These are phyloP conservation scores for Rhodotorula sp. DNA, from an alignment of 1,284 basidiomycete genomes.

Conservation along the genomic window DNA sequence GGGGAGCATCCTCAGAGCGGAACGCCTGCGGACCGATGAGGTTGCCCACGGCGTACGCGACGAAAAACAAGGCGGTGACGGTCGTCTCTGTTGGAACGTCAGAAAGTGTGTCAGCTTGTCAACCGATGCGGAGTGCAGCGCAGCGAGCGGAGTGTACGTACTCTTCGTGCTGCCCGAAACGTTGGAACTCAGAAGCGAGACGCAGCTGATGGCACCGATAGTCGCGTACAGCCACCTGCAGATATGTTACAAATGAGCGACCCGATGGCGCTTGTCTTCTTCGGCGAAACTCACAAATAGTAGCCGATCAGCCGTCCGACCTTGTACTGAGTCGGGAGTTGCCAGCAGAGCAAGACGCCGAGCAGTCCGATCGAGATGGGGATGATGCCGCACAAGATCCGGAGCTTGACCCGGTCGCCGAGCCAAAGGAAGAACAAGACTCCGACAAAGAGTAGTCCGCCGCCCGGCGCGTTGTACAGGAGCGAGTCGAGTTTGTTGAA, in stretches of 20 bases:
- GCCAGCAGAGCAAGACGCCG: constrained; percentile 18
- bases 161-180: constrained; percentile 3
- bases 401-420: constrained; percentile 4
- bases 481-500: constrained; percentile 9
- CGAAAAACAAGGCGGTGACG: constrained; percentile 19
- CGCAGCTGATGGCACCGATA: constrained; percentile 2
- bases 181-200: constrained; percentile 10
- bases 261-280: neutral
- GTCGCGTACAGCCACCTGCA: neutral
- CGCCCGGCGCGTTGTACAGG: constrained; percentile 9
- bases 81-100: constrained; percentile 13
- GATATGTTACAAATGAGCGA: neutral
- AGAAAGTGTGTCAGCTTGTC: neutral
- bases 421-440: constrained; percentile 10
- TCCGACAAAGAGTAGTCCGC: constrained; percentile 4
- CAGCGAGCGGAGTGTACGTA: neutral
- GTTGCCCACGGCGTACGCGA: constrained; percentile 22
- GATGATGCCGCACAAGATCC: constrained; percentile 4
- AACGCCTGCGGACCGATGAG: constrained; percentile 11
- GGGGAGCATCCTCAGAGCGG: constrained; percentile 9
- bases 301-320: constrained; percentile 15
- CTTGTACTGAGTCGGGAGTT: neutral
- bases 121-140: neutral
- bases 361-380: constrained; percentile 1
- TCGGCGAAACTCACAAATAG: constrained; percentile 3